Conservation (phyloP, 306 rosid species). For the Pyrus communis region DNA sequence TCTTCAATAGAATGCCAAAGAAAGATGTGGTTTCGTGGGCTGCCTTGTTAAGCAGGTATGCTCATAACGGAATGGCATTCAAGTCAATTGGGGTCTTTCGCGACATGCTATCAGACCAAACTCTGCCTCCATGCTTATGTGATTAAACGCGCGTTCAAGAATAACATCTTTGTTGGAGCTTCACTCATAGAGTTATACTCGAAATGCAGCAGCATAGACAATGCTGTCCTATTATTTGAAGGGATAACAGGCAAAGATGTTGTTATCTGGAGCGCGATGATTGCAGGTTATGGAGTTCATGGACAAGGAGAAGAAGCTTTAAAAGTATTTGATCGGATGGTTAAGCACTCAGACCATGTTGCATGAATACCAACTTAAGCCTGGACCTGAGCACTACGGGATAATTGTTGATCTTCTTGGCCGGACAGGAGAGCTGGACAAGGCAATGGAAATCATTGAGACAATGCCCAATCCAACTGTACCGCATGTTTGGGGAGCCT, state of each 20-base stretch:
- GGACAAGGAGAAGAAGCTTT: slow-evolving; percentile 55
- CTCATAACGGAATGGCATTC: slow-evolving; percentile 58
- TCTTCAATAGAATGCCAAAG: slow-evolving; percentile 57
- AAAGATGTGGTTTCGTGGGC: slow-evolving; percentile 78
- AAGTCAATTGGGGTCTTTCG: slow-evolving; percentile 47
- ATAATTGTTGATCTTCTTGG: slow-evolving; percentile 84
- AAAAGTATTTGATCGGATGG: slow-evolving; percentile 45
- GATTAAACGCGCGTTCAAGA: slow-evolving; percentile 30
- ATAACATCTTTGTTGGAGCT: slow-evolving; percentile 50
- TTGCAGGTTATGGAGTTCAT: slow-evolving; percentile 72
- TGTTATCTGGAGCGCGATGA: slow-evolving; percentile 70
- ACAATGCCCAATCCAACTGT: slow-evolving; percentile 46
- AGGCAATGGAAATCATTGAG: slow-evolving; percentile 47
- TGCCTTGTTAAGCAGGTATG: slow-evolving; percentile 57
- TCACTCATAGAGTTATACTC: slow-evolving; percentile 67
- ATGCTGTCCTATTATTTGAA: slow-evolving; percentile 48
- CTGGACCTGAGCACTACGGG: slow-evolving; percentile 54
- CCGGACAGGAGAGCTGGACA: slow-evolving; percentile 62
- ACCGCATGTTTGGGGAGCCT: slow-evolving; percentile 72
- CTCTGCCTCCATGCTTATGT: slow-evolving; percentile 43
- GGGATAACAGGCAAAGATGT: slow-evolving; percentile 50
- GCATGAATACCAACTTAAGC: slow-evolving; percentile 37
- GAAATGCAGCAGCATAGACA: slow-evolving; percentile 55
- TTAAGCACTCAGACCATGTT: slow-evolving; percentile 41
- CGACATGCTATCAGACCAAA: neutral